Base-by-base conservation (phyloP, 2,329 filamentous ascomycete species). In the Colletotrichum cuscutae region DNA sequence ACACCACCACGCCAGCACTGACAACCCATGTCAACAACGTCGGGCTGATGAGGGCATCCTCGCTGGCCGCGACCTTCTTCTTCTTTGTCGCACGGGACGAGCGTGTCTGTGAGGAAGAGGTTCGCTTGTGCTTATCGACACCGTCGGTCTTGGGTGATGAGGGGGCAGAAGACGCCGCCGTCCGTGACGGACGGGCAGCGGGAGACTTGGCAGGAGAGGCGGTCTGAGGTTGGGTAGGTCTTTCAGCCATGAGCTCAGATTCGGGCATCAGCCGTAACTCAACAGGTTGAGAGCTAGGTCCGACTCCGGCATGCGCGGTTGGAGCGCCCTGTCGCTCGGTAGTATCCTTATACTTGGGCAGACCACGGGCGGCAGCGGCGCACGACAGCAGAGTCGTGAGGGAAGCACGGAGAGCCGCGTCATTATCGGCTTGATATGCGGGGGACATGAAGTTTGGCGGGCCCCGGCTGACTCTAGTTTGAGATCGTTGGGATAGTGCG, bases 361-460 rank as follows among this genome's bases (percentile, higher is more conserved):
- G 86, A 4, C 93, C 93, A 56, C 97, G 90, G 1, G 96, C 97
- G 0, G 96, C 97, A 3, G 95, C 95, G 0, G 95, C 96, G 78
- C 95, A 97, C n/a, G 96, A 98, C 13, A 99, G 89, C 13, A 99
- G 88, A 0, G 97, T 98, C 1, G 95, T 98, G n/a, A 99, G 88
- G 61, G 95, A 98, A 24, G 97, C 95, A 42, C 97, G 92, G 12
- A 99, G 88, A 2, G 95, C 97, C 35, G 95, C 97, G 78, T 99
- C 97, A 77, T 98, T 95, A 77, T 98, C 95, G 60, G 94, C 92
- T 77, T 95, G 94, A 77, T 94, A 91, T 4, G 90, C 90, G 1
- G 94, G 92, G 0, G 93, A 92, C 79, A 94, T 89, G 80, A 93
- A 90, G 80, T 91, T 93, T 75, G 88, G 82, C 65, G 85, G 79